phyloP scores from a whole-genome alignment of 2,329 filamentous ascomycete species.

The Hortaea werneckii region DNA sequence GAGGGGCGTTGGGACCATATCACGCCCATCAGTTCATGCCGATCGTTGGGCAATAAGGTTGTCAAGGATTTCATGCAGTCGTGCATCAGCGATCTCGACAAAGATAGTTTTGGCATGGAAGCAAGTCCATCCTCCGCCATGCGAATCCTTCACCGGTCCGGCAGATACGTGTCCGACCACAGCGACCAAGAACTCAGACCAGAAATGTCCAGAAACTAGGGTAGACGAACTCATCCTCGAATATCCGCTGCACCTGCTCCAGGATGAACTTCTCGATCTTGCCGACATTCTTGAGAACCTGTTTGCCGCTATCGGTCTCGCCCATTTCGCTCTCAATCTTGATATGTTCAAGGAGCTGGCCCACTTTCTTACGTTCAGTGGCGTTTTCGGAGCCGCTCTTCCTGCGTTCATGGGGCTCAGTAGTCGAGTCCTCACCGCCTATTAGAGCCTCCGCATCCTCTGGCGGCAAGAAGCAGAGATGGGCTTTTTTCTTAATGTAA shows the following conservation, averaged over 20 bases:
- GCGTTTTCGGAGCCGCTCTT: constrained; percentile 6
- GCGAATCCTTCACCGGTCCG: not conserved
- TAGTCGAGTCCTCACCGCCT: constrained; percentile 32
- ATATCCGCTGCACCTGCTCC: constrained; percentile 91
- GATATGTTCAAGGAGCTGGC: constrained; percentile 81
- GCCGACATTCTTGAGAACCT: constrained; percentile 94
- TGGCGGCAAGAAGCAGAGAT: constrained; percentile 88
- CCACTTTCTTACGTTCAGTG: constrained; percentile 28
- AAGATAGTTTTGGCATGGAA: not conserved
- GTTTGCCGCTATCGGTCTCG: constrained; percentile 78
- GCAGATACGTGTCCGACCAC: no score
- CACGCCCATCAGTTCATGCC: not conserved
- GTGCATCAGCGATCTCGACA: not conserved
- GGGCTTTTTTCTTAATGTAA: constrained; percentile 76
- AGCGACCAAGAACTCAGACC: constrained; percentile 48
- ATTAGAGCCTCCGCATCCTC: constrained; percentile 71
- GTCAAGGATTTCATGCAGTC: not conserved
- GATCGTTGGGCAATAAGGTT: not conserved
- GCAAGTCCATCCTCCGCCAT: not conserved
- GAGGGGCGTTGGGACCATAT: not conserved
- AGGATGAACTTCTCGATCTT: constrained; percentile 97
- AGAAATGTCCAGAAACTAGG: constrained; percentile 98
- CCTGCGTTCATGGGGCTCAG: constrained; percentile 14
- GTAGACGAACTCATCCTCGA: constrained; percentile 97
- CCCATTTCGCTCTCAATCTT: constrained; percentile 97